Percentiles rank a stretch among this genome's conserved stretches.
Evolutionary conservation across 116 monocot species (phyloP).

Genomic region (Phalaenopsis hybrid): DNA sequence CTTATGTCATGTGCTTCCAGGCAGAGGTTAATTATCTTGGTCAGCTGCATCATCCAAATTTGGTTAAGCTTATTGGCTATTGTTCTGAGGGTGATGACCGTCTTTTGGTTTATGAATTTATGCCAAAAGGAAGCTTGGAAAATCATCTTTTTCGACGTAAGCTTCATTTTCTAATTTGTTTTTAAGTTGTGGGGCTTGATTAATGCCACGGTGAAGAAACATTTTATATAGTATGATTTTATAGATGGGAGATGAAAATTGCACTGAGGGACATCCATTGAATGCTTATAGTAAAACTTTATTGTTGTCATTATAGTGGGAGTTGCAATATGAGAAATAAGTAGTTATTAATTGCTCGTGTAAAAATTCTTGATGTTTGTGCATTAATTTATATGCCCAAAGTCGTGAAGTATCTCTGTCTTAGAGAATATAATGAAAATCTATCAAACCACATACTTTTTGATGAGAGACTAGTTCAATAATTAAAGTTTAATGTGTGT

Average conservation of each 20-base stretch:
- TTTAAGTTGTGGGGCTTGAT: not conserved
- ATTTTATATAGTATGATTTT: not conserved
- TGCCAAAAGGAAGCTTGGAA: slow-evolving; percentile 26
- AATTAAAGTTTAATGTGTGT: too few species aligned
- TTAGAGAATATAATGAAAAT: not conserved
- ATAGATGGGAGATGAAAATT: too few species aligned
- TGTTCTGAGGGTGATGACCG: slow-evolving; percentile 18
- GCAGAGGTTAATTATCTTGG: slow-evolving; percentile 25
- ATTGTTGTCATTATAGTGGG: too few species aligned
- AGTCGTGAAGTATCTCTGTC: too few species aligned
- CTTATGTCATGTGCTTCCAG: not conserved
- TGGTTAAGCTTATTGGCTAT: slow-evolving; percentile 25
- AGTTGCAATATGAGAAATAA: too few species aligned
- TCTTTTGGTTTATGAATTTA: slow-evolving; percentile 20
- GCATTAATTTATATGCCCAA: too few species aligned
- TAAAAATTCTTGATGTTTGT: not conserved
- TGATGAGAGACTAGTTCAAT: too few species aligned
- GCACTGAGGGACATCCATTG: too few species aligned
- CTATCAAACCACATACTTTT: not conserved
- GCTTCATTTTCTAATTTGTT: not conserved
- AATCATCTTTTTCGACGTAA: slow-evolving; percentile 25
- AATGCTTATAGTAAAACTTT: too few species aligned
- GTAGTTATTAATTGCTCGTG: not conserved
- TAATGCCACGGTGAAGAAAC: not conserved
- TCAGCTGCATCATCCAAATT: slow-evolving; percentile 18